Percentiles rank a stretch among this genome's conserved stretches.
Conservation (phyloP, 2,329 filamentous ascomycete species). For the Diaporthe destruens region DNA sequence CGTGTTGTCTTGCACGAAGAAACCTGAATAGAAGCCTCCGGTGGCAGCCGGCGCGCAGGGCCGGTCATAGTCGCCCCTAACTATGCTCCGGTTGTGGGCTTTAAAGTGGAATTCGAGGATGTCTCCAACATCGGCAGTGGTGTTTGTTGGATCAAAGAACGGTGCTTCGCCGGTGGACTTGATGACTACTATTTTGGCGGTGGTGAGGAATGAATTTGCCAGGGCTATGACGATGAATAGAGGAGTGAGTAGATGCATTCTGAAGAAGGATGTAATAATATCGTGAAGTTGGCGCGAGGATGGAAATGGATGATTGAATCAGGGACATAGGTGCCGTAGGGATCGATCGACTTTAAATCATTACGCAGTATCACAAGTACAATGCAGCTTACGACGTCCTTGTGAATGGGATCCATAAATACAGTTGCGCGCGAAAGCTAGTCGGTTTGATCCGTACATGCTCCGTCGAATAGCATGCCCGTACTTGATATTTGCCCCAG, state of each 20-base stretch:
- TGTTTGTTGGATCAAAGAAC: conserved; percentile 57
- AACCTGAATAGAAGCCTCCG: conserved; percentile 61
- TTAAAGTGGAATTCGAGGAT: conserved; percentile 66
- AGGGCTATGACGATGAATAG: conserved; percentile 5
- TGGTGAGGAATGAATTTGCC: conserved; percentile 22
- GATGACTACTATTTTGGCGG: conserved; percentile 50
- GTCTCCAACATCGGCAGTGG: conserved; percentile 60
- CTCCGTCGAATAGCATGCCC: conserved; percentile 8
- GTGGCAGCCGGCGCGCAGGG: conserved; percentile 59
- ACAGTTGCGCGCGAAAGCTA: conserved; percentile 8
- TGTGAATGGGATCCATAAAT: conserved; percentile 5
- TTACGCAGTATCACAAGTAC: not conserved
- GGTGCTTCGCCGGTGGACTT: conserved; percentile 53
- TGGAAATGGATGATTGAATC: too few species aligned
- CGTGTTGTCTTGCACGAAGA: conserved; percentile 53
- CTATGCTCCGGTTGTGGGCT: conserved; percentile 63
- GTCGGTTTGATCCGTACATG: conserved; percentile 21
- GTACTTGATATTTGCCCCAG: not conserved
- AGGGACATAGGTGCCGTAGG: not conserved
- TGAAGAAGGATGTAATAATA: not conserved
- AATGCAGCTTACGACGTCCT: not conserved
- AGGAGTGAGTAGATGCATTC: not conserved
- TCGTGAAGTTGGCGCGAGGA: not conserved
- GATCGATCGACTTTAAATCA: not conserved
- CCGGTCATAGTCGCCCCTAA: conserved; percentile 59